Base-by-base conservation (phyloP, 1,284 basidiomycete species). In the Peniophora sp. region DNA sequence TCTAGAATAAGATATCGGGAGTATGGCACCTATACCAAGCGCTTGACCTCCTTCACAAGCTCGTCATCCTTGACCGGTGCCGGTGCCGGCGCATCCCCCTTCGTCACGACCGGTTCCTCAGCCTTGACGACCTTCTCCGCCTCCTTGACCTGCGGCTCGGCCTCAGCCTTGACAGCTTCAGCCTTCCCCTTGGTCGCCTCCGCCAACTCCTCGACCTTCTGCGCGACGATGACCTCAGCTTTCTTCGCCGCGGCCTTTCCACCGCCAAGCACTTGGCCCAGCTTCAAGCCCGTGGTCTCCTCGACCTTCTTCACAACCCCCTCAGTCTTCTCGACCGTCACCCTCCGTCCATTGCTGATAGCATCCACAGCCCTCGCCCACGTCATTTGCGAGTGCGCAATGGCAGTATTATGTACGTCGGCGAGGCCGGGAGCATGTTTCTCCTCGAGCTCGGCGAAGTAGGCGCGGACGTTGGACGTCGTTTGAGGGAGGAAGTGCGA, bases 401-500 rank as follows among this genome's bases (percentile, higher is more conserved):
- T 79, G 24, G 85, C 76, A 39, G 79, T 75, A 48, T 79, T 81
- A 61, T 92, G 86, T 54, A 80, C 79, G 56, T 83, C 70, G 1
- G 88, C 81, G 15, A 89, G 58, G 1, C 71, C 68, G 3, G 92
- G 92, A 55, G 79, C 68, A 62, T 90, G 80, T 8, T 67, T 66
- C 37, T 85, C 81, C 68, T 94, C 92, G 48, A 92, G 70, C n/a
- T 73, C 73, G 39, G 78, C 76, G 46, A 83, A 62, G 70, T 89
- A 92, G 1, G 60, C 64, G 12, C 78, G 73, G 55, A 94, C 66
- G 62, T 92, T 92, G 52, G 70, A 62, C 2, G 85, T 76, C 5
- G 89, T 90, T 62, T 83, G 75, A 6, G 92, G 91, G 35, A 93
- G 78, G 78, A 92, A 92, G 66, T 92, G 83, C 54, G 80, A 72